Evolutionary conservation across 2,329 filamentous ascomycete species (phyloP).

Genomic region (Monosporascus sp.): DNA sequence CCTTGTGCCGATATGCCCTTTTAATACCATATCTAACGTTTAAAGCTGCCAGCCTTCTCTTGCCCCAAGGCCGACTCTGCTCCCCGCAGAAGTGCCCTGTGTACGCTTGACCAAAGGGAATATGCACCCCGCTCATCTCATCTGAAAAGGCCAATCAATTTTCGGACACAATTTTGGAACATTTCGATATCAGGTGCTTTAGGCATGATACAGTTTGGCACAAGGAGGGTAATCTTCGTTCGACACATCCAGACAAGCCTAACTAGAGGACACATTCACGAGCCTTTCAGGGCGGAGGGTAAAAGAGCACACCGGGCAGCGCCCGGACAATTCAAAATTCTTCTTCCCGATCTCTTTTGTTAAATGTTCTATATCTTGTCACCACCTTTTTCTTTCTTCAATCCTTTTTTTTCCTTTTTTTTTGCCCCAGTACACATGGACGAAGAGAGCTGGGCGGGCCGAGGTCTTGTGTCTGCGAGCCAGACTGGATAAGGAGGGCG

Average conservation of each 20-base stretch:
- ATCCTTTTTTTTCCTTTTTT: slow-evolving; percentile 1
- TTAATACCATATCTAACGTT: slow-evolving; percentile 43
- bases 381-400: slow-evolving; percentile 1
- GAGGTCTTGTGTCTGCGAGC: background rate
- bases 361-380: slow-evolving; percentile 1
- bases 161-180: background rate
- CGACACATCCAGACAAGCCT: slow-evolving; percentile 2
- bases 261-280: background rate
- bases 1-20: slow-evolving; percentile 46
- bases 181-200: background rate
- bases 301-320: background rate
- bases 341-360: slow-evolving; percentile 14
- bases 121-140: slow-evolving; percentile 2
- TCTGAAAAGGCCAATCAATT: background rate
- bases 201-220: background rate
- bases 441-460: background rate
- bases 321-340: slow-evolving; percentile 8
- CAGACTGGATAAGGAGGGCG: background rate
- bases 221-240: slow-evolving; percentile 1
- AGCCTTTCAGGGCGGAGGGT: background rate
- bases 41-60: slow-evolving; percentile 5
- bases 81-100: slow-evolving; percentile 6
- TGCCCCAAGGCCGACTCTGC: background rate
- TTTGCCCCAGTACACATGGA: slow-evolving; percentile 3
- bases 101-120: slow-evolving; percentile 5